Conservation (phyloP, 441 rosid genomes). For the Bocquillonia castaneifolia region DNA sequence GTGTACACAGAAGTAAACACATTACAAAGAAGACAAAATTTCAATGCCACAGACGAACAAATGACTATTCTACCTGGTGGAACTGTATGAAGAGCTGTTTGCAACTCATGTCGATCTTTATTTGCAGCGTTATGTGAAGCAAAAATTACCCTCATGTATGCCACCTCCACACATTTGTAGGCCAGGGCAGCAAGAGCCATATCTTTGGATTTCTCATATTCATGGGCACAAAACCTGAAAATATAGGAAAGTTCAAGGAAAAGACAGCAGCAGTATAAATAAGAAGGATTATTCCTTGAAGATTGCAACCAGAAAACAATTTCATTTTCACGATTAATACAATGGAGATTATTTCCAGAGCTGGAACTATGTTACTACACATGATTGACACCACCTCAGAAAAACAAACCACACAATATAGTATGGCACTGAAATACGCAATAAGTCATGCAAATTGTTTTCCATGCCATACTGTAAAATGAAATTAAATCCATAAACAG, state of each 20-base stretch:
- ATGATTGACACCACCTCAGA: not conserved
- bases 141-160: constrained; percentile 84
- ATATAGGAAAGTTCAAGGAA: constrained; percentile 14
- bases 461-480: not conserved
- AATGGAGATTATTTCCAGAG: not conserved
- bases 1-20: not conserved
- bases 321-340: not conserved
- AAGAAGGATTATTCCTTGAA: not conserved
- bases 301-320: constrained; percentile 4
- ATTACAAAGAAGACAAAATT: not conserved
- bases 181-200: constrained; percentile 93
- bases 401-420: not conserved
- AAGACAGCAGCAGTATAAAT: constrained; percentile 2
- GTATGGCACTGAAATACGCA: not conserved
- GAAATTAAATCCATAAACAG: not conserved
- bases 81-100: constrained; percentile 60
- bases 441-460: not conserved
- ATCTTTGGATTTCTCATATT: constrained; percentile 86
- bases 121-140: constrained; percentile 52
- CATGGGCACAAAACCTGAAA: constrained; percentile 85
- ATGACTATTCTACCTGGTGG: constrained; percentile 61
- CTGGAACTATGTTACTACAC: not conserved
- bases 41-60: not conserved
- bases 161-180: constrained; percentile 93
- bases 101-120: constrained; percentile 75